These are phyloP conservation scores for Sporisorium iseilematis-ciliati DNA, from an alignment of 1,284 basidiomycete genomes.

Conservation along the genomic window DNA sequence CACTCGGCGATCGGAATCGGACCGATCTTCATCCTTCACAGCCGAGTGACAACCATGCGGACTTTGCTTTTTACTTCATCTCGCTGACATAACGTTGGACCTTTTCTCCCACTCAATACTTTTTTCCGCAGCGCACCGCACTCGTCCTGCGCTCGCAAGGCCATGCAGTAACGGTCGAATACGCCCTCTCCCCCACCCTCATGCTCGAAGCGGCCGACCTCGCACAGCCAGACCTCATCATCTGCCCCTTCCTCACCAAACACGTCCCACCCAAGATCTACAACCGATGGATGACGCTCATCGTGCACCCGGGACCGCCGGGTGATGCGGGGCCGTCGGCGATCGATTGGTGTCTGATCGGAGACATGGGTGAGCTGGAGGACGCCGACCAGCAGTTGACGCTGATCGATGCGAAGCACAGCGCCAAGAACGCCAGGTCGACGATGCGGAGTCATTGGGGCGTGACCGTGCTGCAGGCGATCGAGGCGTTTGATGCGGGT, in stretches of 20 bases:
- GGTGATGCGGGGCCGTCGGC: conserved; percentile 73
- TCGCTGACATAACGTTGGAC: not conserved
- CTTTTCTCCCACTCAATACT: not conserved
- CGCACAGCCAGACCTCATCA: conserved; percentile 70
- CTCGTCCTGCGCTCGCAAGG: conserved; percentile 69
- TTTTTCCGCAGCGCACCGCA: conserved; percentile 43
- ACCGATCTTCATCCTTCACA: not conserved
- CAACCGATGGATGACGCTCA: conserved; percentile 71
- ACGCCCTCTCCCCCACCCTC: conserved; percentile 70
- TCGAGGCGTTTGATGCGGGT: conserved; percentile 72
- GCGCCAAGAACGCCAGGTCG: conserved; percentile 18
- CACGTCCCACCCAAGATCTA: conserved; percentile 71
- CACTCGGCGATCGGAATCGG: not conserved
- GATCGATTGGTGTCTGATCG: conserved; percentile 72
- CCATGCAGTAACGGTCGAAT: conserved; percentile 70
- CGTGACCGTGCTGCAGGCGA: conserved; percentile 71
- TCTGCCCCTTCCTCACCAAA: conserved; percentile 72
- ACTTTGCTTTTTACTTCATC: not conserved
- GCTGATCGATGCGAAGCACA: conserved; percentile 59
- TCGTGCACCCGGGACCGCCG: conserved; percentile 72
- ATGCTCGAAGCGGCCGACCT: conserved; percentile 71
- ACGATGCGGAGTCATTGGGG: conserved; percentile 71
- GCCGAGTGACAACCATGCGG: not conserved
- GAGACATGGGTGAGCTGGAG: conserved; percentile 70
- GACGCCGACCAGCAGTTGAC: conserved; percentile 67